These are phyloP conservation scores for Exidia glandulosa DNA, from an alignment of 768 basidiomycete genomes.

Conservation along the genomic window DNA sequence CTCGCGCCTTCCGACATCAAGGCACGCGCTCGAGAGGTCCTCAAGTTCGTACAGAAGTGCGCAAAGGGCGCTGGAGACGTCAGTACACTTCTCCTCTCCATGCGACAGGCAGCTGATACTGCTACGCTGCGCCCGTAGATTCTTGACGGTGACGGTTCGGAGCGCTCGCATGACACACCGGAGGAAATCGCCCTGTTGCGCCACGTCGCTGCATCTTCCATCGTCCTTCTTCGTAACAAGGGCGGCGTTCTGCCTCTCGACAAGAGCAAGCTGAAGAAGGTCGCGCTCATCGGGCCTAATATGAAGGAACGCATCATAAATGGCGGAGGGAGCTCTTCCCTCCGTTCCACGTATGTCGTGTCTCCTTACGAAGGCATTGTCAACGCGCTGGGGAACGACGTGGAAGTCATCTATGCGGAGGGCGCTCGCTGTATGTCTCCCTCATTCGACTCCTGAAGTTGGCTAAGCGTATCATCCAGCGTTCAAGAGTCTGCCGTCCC, in stretches of 20 bases:
- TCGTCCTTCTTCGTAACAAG: constrained; percentile 59
- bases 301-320: constrained; percentile 55
- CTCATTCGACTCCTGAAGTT: neutral
- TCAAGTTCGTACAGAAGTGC: constrained; percentile 56
- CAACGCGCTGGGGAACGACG: constrained; percentile 31
- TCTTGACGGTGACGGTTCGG: constrained; percentile 44
- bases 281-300: constrained; percentile 63
- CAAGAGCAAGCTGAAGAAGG: constrained; percentile 25
- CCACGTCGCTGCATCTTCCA: constrained; percentile 45
- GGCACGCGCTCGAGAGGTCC: constrained; percentile 16
- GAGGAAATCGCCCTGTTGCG: constrained; percentile 50
- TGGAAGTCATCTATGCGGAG: constrained; percentile 44
- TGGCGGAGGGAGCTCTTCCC: constrained; percentile 59
- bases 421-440: constrained; percentile 46
- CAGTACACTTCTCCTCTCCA: constrained; percentile 25
- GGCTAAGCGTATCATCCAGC: constrained; percentile 22
- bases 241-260: constrained; percentile 41
- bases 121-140: no score
- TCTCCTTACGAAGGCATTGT: constrained; percentile 53
- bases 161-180: constrained; percentile 46
- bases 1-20: constrained; percentile 14
- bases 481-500: constrained; percentile 58
- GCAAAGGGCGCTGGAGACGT: constrained; percentile 56
- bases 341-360: constrained; percentile 55
- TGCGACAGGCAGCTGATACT: neutral